Evolutionary conservation across 192 early-diverging fungal species (phyloP), one percentile per base, ranked within the genome.

Genomic region (Globomyces pollinis-pini): DNA sequence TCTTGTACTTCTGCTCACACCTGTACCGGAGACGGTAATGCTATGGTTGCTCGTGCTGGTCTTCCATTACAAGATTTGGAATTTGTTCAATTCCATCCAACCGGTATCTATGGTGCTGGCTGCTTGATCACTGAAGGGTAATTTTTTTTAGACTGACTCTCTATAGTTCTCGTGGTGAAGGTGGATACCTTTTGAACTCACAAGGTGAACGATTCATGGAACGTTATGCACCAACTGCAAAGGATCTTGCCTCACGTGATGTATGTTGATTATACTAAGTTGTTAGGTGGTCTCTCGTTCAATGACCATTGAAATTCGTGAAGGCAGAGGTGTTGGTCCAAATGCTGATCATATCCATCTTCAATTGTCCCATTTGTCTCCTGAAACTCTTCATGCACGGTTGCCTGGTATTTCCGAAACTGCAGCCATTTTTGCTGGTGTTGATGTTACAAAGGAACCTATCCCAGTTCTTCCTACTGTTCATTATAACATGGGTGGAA

Each of bases 401-500:
- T 81, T 98, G 20, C 95, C 95, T 15, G 95, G 95, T 72, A 98
- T 98, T 63, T 98, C 95, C 15, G 95, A 98, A 77, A 98, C 93
- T 15, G 95, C 95, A 38, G 91, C 90, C 56, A 96, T 98, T 68
- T 98, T 98, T 71, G 88, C 95, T 26, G 91, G 91, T 67, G 95
- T 99, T 57, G 91, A 99, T 78, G 94, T 99, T 29, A 99, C 93
- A 71, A 99, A 99, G 87, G 91, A 96, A 72, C 93, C 96, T 30
- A 99, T 99, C 67, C 96, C 96, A 7, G 93, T 98, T 38, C 81
- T 98, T 38, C 96, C 96, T 57, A 96, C 96, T 59, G 96, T 96
- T 64, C 96, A 98, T 78, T 95, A 95, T 86, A 98, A 96, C 82
- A 96, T 98, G 92, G 96, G 96, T 64, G 93, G 96, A 74, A 96